Percentiles rank a stretch among this genome's conserved stretches.
phyloP scores from a whole-genome alignment of 108 stramenopile genomes.

The Asterionellopsis glacialis region DNA sequence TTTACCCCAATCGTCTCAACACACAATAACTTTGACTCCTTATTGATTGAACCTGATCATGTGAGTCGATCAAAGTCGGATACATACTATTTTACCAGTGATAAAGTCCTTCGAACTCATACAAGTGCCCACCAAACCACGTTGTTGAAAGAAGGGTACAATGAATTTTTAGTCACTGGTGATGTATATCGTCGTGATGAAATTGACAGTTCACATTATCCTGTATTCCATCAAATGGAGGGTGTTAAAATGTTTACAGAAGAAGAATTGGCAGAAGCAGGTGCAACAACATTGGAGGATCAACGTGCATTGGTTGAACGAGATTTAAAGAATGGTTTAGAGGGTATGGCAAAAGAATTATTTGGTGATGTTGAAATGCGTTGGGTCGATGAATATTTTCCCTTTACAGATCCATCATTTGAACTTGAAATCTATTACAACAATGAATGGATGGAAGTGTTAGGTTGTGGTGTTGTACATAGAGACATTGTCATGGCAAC shows the following conservation, averaged over 20 bases:
- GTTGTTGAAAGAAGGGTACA: slow-evolving; percentile 52
- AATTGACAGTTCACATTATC: slow-evolving; percentile 96
- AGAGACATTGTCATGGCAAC: slow-evolving; percentile 58
- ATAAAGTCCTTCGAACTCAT: slow-evolving; percentile 85
- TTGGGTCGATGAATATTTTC: slow-evolving; percentile 89
- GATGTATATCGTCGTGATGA: slow-evolving; percentile 98
- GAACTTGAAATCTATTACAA: slow-evolving; percentile 92
- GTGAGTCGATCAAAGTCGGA: slow-evolving; percentile 78
- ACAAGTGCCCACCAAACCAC: slow-evolving; percentile 91
- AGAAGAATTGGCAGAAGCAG: slow-evolving; percentile 16
- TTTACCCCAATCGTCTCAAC: slow-evolving; percentile 58
- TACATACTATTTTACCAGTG: slow-evolving; percentile 88
- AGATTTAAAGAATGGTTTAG: slow-evolving; percentile 73
- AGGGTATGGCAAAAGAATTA: slow-evolving; percentile 71
- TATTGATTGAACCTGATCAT: slow-evolving; percentile 84
- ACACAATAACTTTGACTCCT: slow-evolving; percentile 53
- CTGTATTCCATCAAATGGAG: slow-evolving; percentile 99
- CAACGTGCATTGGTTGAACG: slow-evolving; percentile 21
- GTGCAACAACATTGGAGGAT: slow-evolving; percentile 2
- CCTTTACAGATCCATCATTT: slow-evolving; percentile 92
- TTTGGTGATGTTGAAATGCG: slow-evolving; percentile 73
- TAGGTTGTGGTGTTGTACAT: slow-evolving; percentile 94
- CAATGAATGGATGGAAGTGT: slow-evolving; percentile 95
- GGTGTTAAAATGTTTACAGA: slow-evolving; percentile 82
- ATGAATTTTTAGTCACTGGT: slow-evolving; percentile 84